Evolutionary conservation across 2,329 filamentous ascomycete genomes (phyloP), one percentile per base, ranked within the genome.

Genomic region (Hymenoscyphus infarciens): DNA sequence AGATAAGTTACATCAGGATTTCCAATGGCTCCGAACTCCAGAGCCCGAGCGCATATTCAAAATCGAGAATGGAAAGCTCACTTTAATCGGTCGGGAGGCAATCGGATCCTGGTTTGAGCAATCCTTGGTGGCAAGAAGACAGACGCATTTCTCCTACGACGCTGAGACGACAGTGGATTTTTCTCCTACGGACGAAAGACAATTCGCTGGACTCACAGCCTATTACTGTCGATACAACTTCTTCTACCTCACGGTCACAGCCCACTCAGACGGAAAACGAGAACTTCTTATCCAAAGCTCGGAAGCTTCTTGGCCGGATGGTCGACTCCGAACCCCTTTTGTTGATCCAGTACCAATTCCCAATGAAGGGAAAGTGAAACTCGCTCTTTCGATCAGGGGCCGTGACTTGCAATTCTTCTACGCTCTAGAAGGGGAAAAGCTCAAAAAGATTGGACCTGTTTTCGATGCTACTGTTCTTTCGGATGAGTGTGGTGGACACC

Each of bases 151-250:
- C 72, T 85, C 82, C 1, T 85, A 82, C 68, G 83, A 86, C 61
- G 84, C 83, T 57, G 83, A 86, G 72, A 86, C 84, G 0, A 74
- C 79, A 0, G 67, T 86, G 2, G 77, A 80, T 62, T 86, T 85
- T 67, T 74, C 75, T 0, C 85, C 85, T 0, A 72, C 74, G 0
- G 84, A 87, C 68, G 84, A 86, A 75, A 78, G 84, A 11, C 80
- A 86, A 66, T 87, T 85, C 63, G 84, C 85, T 0, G 85, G 85
- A 0, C 74, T 88, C 7, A 82, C 82, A 13, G 82, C 83, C 0
- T 87, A 87, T 73, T 87, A 87, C 74, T 83, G 81, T 69, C 82
- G 84, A 3, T 87, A 78, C 75, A 87, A 87, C 73, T 87, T 87
- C 74, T 87, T 86, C 76, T 87, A 87, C 67, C 77, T 87, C 5